These are phyloP conservation scores for Syncephalastrum monosporum DNA, from an alignment of 371 early-diverging fungal species.

Conservation along the genomic window DNA sequence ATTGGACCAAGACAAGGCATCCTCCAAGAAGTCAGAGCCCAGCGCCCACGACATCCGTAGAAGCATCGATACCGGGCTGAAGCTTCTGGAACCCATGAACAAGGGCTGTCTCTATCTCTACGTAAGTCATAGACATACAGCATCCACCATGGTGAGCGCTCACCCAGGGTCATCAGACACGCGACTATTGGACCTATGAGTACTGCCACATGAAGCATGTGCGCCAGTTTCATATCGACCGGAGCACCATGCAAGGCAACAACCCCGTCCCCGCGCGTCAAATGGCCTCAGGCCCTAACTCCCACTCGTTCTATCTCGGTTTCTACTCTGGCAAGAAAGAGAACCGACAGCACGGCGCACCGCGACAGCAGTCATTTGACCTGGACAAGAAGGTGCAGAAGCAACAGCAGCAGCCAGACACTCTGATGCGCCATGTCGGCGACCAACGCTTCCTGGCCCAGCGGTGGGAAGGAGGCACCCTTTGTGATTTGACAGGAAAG, in stretches of 20 bases:
- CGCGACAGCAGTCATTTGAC: constrained; percentile 20
- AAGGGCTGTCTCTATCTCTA: constrained; percentile 50
- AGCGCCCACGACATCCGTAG: constrained; percentile 33
- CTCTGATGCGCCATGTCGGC: constrained; percentile 29
- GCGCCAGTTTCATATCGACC: constrained; percentile 68
- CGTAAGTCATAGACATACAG: constrained; percentile 20
- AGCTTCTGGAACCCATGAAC: constrained; percentile 57
- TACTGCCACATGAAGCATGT: constrained; percentile 72
- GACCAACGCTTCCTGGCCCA: constrained; percentile 64
- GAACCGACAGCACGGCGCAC: constrained; percentile 1
- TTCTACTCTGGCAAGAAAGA: constrained; percentile 19
- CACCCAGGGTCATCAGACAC: constrained; percentile 28
- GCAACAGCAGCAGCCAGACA: constrained; percentile 9
- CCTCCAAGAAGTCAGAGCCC: constrained; percentile 13
- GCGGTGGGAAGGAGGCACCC: constrained; percentile 69
- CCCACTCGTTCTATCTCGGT: constrained; percentile 27
- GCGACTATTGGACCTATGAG: constrained; percentile 79
- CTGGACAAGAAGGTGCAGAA: constrained; percentile 8
- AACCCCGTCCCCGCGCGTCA: not conserved
- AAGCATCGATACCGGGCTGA: constrained; percentile 56
- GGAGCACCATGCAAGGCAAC: constrained; percentile 11
- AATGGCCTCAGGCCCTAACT: not conserved
- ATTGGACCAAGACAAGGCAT: constrained; percentile 13
- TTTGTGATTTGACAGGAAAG: constrained; percentile 70
- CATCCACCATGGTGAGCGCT: not conserved